Percentiles rank a stretch among this genome's conserved stretches.
These are phyloP conservation scores for Sordariomycetes sp. DNA, from an alignment of 2,329 filamentous ascomycete species.

Conservation along the genomic window DNA sequence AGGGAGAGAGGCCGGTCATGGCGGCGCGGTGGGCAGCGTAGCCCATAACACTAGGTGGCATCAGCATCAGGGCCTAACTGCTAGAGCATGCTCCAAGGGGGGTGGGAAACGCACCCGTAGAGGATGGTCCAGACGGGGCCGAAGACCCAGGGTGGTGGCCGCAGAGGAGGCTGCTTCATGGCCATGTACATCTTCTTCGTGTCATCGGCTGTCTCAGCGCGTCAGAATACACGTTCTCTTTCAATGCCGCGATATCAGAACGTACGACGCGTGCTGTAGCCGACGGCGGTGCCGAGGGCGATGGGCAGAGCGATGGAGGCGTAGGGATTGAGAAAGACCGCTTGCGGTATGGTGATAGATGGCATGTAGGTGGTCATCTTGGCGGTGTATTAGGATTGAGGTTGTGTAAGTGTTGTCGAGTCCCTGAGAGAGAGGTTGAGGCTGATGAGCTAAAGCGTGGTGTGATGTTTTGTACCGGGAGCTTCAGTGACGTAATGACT, in stretches of 20 bases:
- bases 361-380: constrained; percentile 75
- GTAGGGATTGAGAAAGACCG: constrained; percentile 63
- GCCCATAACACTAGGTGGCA: constrained; percentile 56
- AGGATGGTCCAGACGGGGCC: constrained; percentile 57
- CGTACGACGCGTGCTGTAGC: constrained; percentile 55
- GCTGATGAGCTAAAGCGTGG: not conserved
- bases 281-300: constrained; percentile 62
- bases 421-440: not conserved
- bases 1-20: constrained; percentile 49
- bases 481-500: constrained; percentile 5
- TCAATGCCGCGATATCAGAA: not conserved
- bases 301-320: constrained; percentile 70
- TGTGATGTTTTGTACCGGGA: not conserved
- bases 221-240: not conserved
- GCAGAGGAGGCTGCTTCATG: constrained; percentile 58
- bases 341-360: constrained; percentile 63
- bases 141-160: constrained; percentile 53
- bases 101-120: constrained; percentile 38
- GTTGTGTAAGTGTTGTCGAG: not conserved
- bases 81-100: not conserved
- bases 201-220: constrained; percentile 18
- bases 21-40: constrained; percentile 79
- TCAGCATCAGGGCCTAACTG: not conserved
- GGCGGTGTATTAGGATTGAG: not conserved
- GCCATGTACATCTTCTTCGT: constrained; percentile 54